Conservation (phyloP, 2,329 filamentous ascomycete genomes). For the Cercospora citrullina region DNA sequence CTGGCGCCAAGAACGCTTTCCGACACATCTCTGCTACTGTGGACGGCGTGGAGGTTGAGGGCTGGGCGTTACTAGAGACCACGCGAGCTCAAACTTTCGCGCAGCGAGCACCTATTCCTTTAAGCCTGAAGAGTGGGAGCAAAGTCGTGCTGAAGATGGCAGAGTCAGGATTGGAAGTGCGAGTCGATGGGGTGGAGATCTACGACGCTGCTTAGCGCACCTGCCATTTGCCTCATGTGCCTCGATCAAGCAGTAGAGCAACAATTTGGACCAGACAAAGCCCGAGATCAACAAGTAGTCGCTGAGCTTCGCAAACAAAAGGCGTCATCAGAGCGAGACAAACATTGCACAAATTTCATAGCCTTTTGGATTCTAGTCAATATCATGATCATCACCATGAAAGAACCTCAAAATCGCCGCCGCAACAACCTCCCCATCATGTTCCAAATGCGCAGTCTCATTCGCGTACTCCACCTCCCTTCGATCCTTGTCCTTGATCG, state of each 20-base stretch:
- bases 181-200: conserved; percentile 29
- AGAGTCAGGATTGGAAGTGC: conserved; percentile 25
- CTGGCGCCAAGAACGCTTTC: conserved; percentile 31
- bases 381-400: conserved; percentile 50
- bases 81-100: conserved; percentile 26
- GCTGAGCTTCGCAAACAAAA: neutral
- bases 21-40: conserved; percentile 27
- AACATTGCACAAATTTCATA: neutral
- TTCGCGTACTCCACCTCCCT: conserved; percentile 42
- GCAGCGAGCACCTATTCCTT: conserved; percentile 28
- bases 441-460: conserved; percentile 43
- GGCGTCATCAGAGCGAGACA: neutral
- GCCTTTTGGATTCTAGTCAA: conserved; percentile 25
- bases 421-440: conserved; percentile 44
- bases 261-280: neutral
- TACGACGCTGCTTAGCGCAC: conserved; percentile 20
- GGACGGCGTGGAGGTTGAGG: conserved; percentile 22
- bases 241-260: neutral
- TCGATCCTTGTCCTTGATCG: conserved; percentile 41
- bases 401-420: conserved; percentile 50
- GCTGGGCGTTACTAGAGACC: conserved; percentile 29
- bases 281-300: neutral
- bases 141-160: conserved; percentile 27
- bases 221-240: neutral
- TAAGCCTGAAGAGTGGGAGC: conserved; percentile 23